Base-by-base conservation (phyloP, 768 basidiomycete genomes). In the Cantharellus anzutake region DNA sequence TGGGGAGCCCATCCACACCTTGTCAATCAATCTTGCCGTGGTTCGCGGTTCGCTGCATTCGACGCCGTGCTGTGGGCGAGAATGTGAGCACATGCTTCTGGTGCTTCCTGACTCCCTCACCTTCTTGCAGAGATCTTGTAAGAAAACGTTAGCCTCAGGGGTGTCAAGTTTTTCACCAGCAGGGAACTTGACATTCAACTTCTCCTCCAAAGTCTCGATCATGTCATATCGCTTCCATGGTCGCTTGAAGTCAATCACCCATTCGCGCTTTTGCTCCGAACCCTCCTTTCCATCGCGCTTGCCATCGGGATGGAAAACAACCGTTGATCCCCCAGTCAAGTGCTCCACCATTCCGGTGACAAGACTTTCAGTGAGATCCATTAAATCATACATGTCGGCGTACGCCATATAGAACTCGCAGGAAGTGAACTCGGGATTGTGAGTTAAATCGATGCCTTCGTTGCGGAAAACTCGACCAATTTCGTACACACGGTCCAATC, bases 401-500 rank as follows among this genome's bases (percentile, higher is more conserved):
- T 97, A 98, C 39, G 96, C 94, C 94, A 99, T 98, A 69, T 98
- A 99, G 73, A 99, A 98, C 74, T 99, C 94, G 78, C 94, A 98
- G 73, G 97, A 94, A 3, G 90, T 88, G 74, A 97, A 97, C 71
- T 99, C 96, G 65, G 96, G 96, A 72, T 99, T 99, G 71, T 99
- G 96, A 16, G 96, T 99, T 64, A 99, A 74, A 73, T 99, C 96
- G 68, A 99, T 99, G 39, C 93, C 88, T 70, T 99, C 96, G 71
- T 98, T 99, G 53, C 96, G 77, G 79, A 98, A 99, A 7, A 97
- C 92, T 48, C 94, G 83, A 2, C 94, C 96, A 63, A 99, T 97
- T 72, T 99, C 96, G 71, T 90, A 99, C 7, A 99, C 96, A 51
- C 96, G 84, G 70, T 98, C 94, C 29, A 99, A 78, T 2, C 96